Conservation (phyloP, 2,329 filamentous ascomycete species). For the Apiospora sp. region DNA sequence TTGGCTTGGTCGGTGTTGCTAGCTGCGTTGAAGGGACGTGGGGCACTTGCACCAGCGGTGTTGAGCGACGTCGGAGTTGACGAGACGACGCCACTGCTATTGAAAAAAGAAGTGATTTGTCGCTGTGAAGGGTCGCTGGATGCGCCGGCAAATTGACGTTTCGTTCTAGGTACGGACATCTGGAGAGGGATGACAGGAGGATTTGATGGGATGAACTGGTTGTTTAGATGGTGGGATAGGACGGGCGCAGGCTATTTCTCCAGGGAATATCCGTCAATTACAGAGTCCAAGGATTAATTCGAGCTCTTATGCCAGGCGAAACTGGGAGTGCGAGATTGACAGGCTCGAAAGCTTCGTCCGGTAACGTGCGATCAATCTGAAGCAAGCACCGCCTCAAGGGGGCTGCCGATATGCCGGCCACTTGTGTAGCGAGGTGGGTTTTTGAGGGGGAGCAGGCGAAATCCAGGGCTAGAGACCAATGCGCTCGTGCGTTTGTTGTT, state of each 20-base stretch:
- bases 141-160: slow-evolving; percentile 68
- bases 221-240: not conserved
- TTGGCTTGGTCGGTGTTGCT: slow-evolving; percentile 71
- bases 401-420: slow-evolving; percentile 9
- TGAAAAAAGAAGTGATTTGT: slow-evolving; percentile 72
- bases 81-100: slow-evolving; percentile 35
- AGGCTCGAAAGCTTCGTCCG: not conserved
- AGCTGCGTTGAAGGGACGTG: slow-evolving; percentile 17
- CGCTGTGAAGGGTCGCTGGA: slow-evolving; percentile 65
- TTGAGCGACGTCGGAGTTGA: slow-evolving; percentile 32
- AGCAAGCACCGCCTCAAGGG: slow-evolving; percentile 17
- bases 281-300: not conserved
- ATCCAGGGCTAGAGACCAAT: slow-evolving; percentile 1
- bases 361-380: slow-evolving; percentile 14
- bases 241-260: not conserved
- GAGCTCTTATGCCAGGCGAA: slow-evolving; percentile 3
- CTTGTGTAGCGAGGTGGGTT: not conserved
- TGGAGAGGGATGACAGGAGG: slow-evolving; percentile 8
- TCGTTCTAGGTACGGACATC: slow-evolving; percentile 64
- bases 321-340: slow-evolving; percentile 15
- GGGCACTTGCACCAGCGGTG: slow-evolving; percentile 42
- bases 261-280: slow-evolving; percentile 14
- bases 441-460: slow-evolving; percentile 1
- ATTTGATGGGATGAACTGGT: not conserved
- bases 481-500: slow-evolving; percentile 13